phyloP scores from a whole-genome alignment of 2,329 filamentous ascomycete genomes.

The Rhynchosporium graminicola region DNA sequence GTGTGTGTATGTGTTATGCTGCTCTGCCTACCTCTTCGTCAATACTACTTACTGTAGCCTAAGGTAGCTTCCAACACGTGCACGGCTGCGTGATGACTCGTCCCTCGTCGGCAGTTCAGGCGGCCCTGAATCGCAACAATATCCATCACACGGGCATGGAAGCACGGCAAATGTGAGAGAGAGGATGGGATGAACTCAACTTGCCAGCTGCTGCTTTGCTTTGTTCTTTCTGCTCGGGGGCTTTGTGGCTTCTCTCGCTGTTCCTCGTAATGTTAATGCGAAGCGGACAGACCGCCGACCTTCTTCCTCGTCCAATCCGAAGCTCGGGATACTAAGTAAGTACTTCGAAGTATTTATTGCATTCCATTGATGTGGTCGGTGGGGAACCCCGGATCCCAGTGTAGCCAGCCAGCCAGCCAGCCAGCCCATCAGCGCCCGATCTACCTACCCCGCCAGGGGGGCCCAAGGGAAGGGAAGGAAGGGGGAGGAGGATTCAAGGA shows the following conservation, averaged over 20 bases:
- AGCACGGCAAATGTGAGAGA: neutral
- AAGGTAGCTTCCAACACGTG: constrained; percentile 3
- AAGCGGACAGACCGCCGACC: constrained; percentile 14
- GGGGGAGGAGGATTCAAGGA: neutral
- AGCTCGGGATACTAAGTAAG: no score
- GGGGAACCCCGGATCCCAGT: constrained; percentile 10
- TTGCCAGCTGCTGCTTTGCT: constrained; percentile 3
- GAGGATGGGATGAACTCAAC: neutral
- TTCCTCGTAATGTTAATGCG: constrained; percentile 19
- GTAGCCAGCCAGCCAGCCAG: constrained; percentile 12
- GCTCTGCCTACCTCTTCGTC: neutral
- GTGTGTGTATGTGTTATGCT: no score
- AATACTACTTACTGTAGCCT: no score
- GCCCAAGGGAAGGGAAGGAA: no score
- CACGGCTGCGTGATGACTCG: constrained; percentile 5
- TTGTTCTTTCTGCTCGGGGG: neutral
- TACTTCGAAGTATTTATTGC: constrained; percentile 6
- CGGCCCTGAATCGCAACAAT: constrained; percentile 8
- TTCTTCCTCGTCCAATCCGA: constrained; percentile 20
- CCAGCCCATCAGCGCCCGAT: constrained; percentile 26
- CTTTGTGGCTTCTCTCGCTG: neutral
- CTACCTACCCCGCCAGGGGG: constrained; percentile 10
- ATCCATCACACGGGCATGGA: neutral
- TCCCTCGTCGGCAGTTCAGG: constrained; percentile 8
- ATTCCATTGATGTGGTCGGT: constrained; percentile 15